Evolutionary conservation across 2,329 filamentous ascomycete species (phyloP), one percentile per base, ranked within the genome.

Genomic region (Cladosporium sp.): DNA sequence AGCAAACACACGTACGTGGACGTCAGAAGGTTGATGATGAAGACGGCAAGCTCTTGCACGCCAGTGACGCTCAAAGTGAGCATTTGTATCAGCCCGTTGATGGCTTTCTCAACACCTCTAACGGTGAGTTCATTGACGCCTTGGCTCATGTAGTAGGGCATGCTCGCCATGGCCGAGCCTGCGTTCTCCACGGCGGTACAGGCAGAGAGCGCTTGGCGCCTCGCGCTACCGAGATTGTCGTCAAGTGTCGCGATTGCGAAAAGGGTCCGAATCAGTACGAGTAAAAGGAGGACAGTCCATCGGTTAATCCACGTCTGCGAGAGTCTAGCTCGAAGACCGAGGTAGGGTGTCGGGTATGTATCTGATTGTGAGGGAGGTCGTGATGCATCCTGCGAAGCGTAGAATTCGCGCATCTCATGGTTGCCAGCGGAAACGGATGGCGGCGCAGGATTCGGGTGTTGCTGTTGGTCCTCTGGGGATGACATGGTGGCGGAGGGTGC

Each of bases 251-350:
- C 78, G 52, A 92, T 81, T 35, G 91, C 83, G 55, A 97, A 76
- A 49, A 98, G 74, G 55, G 92, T 81, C 53, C 91, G 83, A 57
- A 86, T 81, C 49, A 98, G 83, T 52, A 97, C 85, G 50, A 98
- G 83, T 54, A 95, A 70, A 44, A 97, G 78, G 44, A 98, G 79
- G 55, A 97, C 78, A 37, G 93, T 97, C 93, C 93, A 98, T 71
- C 88, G 83, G 76, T 98, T 97, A 74, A 98, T 84, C 90, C 92
- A 96, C 70, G 95, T 80, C 76, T 98, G 93, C 49, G 93, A 97
- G 63, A 97, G 80, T 64, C 91, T 85, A 63, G 92, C 85, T 65
- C 84, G 83, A 66, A 96, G 83, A 63, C 91, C 90, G 58, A 98
- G 86, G 70, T 97, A 97, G 57, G 93, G 92, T 58, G 90, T 96